Base-by-base conservation (phyloP, 1,284 basidiomycete species). In the Pseudozyma hubeiensis region DNA sequence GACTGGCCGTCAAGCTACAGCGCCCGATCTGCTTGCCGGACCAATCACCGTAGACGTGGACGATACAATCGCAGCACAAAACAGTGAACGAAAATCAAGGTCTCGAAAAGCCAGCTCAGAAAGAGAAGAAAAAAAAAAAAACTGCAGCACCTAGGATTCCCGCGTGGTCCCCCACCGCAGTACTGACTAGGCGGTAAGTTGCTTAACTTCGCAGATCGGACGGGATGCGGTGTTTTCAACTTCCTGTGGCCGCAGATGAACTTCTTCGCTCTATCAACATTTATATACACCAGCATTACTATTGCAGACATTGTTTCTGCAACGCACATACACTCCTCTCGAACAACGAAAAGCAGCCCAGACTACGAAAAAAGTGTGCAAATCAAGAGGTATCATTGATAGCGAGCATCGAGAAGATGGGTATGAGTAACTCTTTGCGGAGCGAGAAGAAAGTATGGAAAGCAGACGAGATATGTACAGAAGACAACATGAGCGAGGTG, bases 101-200 rank as follows among this genome's bases (percentile, higher is more conserved):
- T 24, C 24, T 24, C 24, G 24, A 24, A 24, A 24, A 24, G 24
- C 24, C 24, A 24, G 24, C 24, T 24, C 24, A 24, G 24, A 24
- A 24, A 24, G 4, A 24, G 24, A 24, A 24, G 2, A 24, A 4
- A 4, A 24, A 24, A 24, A 24, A 24, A 4, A 87, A 87, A 90
- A 89, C 89, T 89, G 90, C 89, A 88, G 89, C 89, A 90, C 89
- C 89, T 87, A 90, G 89, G 90, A 90, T 90, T 90, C 89, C 89
- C 89, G 87, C 87, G 89, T 90, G 90, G 90, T 90, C 90, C 90
- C 90, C 90, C 89, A 90, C 90, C 89, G 87, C 90, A 89, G 90
- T 91, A 90, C 90, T 91, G 89, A 90, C 90, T 90, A 86, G 88
- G 89, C 89, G 88, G 89, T 88, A 90, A 89, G 88, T 87, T 87